Percentiles rank a stretch among this genome's conserved stretches.
These are phyloP conservation scores for Talaromyces sp. DNA, from an alignment of 2,329 filamentous ascomycete genomes.

Conservation along the genomic window DNA sequence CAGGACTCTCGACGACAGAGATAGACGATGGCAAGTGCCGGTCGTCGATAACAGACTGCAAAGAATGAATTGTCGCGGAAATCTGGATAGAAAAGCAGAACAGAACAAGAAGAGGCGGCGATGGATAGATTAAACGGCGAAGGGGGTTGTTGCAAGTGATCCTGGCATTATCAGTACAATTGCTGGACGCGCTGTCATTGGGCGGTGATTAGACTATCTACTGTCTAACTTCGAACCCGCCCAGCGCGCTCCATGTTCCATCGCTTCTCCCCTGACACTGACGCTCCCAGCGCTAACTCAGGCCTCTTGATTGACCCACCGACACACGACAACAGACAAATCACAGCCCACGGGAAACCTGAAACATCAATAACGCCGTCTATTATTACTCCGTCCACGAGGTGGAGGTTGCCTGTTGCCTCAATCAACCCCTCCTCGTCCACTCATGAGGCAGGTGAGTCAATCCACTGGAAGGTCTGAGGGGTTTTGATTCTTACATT, in stretches of 20 bases:
- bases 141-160: neutral
- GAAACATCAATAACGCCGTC: slow-evolving; percentile 2
- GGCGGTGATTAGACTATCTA: neutral
- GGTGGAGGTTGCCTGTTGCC: neutral
- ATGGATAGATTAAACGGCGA: neutral
- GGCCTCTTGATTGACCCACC: slow-evolving; percentile 4
- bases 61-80: neutral
- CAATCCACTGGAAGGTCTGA: neutral
- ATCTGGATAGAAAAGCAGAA: neutral
- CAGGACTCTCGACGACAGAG: neutral
- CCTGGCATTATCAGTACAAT: slow-evolving; percentile 1
- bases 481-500: neutral
- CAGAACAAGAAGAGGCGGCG: neutral
- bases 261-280: neutral
- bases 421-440: neutral
- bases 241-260: too few relatives aligned
- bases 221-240: neutral
- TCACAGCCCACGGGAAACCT: neutral
- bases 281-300: slow-evolving; percentile 1
- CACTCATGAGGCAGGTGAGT: neutral
- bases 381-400: neutral
- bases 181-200: neutral
- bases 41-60: neutral
- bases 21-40: neutral
- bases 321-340: neutral